Evolutionary conservation across 2,329 filamentous ascomycete genomes (phyloP), one percentile per base, ranked within the genome.

Genomic region (Cladosporium sp.): DNA sequence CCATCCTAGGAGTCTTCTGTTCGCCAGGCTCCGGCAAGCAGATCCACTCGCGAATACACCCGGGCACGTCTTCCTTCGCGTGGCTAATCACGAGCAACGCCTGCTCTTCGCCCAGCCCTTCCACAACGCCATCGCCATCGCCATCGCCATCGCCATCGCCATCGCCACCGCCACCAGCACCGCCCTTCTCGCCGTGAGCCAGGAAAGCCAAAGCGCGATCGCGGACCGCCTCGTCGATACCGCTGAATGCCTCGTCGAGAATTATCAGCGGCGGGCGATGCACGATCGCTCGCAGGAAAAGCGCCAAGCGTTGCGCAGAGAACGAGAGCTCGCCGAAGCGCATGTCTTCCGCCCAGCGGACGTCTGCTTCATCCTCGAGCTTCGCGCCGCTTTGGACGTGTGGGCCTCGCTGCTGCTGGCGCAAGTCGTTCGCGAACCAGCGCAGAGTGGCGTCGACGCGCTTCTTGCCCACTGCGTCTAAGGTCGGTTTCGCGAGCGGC

Each of bases 31-130:
- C 90, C 1, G 94, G 93, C 33, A 97, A 81, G 75, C 91, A 93
- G 60, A 98, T 83, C 90, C 91, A 98, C 75, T 96, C 88, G 56
- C 92, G 81, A 28, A 97, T 86, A 70, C 89, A 89, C 59, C 89
- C 88, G 0, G 95, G 95, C 11, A 98, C 91, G 78, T 99, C 95
- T 72, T 97, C 93, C 68, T 88, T 89, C 67, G 94, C 84, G 79
- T 99, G 95, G 67, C 92, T 95, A 67, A 98, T 94, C 69, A 93
- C 92, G n/a, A 98, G 85, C 63, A 99, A 80, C 0, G 93, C 93
- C 78, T 98, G 94, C 26, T 86, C 78, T 0, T 87, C 81, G 1
- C 84, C 83, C 65, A 97, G 78, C 0, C 92, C 92, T 0, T 73
- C 74, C 5, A 94, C 79, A 26, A 78, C 81, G 1, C 87, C 81